Conservation (phyloP, 2,329 filamentous ascomycete species). For the Pseudopithomyces maydicus region DNA sequence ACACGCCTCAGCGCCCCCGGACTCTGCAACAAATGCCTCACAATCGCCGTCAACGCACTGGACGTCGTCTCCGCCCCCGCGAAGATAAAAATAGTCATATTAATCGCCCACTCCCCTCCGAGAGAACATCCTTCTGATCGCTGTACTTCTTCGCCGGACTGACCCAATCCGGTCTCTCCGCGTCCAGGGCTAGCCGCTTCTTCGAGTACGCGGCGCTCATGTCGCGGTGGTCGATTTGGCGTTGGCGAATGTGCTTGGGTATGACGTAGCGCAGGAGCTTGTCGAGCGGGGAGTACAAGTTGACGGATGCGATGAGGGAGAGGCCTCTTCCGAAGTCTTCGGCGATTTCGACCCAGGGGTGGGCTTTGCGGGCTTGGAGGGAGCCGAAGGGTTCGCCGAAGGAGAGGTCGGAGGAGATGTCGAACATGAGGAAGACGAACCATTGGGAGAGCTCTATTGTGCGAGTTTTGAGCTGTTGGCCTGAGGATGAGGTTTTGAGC, state of each 20-base stretch:
- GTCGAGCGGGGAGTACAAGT: constrained; percentile 30
- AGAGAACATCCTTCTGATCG: constrained; percentile 23
- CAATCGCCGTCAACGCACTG: constrained; percentile 42
- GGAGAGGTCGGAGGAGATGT: constrained; percentile 52
- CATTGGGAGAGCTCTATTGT: constrained; percentile 22
- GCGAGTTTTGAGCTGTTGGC: constrained; percentile 12
- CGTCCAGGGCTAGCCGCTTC: constrained; percentile 24
- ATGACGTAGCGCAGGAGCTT: constrained; percentile 29
- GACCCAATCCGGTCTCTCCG: constrained; percentile 34
- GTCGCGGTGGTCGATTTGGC: constrained; percentile 25
- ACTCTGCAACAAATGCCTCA: constrained; percentile 39
- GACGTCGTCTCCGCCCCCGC: constrained; percentile 53
- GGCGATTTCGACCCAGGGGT: constrained; percentile 45
- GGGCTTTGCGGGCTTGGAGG: constrained; percentile 38
- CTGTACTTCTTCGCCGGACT: constrained; percentile 29
- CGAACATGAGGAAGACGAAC: constrained; percentile 29
- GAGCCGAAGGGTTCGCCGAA: constrained; percentile 57
- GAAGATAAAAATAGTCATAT: constrained; percentile 45
- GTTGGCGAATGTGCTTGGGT: constrained; percentile 28
- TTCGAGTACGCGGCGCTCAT: constrained; percentile 30
- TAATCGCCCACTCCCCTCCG: constrained; percentile 45
- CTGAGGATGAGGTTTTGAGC: constrained; percentile 10
- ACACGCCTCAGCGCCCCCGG: constrained; percentile 30
- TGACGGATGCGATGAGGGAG: constrained; percentile 33
- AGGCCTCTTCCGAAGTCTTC: constrained; percentile 34